phyloP scores from a whole-genome alignment of 306 rosid species.

The Cicer arietinum region DNA sequence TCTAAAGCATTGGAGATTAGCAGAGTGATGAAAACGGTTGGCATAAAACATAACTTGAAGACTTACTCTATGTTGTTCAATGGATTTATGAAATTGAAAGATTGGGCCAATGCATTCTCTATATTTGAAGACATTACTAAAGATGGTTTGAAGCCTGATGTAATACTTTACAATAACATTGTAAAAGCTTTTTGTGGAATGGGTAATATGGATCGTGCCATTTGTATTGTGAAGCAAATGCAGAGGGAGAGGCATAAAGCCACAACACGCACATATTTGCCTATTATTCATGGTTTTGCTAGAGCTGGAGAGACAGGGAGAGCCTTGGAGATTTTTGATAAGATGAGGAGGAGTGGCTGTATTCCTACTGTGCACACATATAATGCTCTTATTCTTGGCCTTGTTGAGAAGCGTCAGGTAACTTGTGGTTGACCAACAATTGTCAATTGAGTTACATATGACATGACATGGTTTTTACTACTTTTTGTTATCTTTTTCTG shows the following conservation, averaged over 20 bases:
- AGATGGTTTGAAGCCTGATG: conserved; percentile 88
- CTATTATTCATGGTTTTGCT: conserved; percentile 91
- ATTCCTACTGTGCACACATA: conserved; percentile 93
- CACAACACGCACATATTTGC: conserved; percentile 88
- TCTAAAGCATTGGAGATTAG: conserved; percentile 85
- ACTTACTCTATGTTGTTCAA: conserved; percentile 95
- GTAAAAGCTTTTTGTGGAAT: conserved; percentile 90
- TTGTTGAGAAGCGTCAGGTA: conserved; percentile 95
- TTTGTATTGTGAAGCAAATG: conserved; percentile 82
- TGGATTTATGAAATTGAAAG: conserved; percentile 89
- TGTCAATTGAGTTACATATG: conserved; percentile 1
- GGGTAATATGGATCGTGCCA: conserved; percentile 94
- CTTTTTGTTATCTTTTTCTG: neutral
- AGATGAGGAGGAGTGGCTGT: conserved; percentile 96
- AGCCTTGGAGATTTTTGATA: conserved; percentile 85
- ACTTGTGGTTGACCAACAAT: conserved; percentile 28
- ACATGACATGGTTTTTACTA: conserved; percentile 7
- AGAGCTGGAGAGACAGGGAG: conserved; percentile 80
- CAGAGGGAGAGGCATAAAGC: conserved; percentile 82
- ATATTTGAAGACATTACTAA: conserved; percentile 77
- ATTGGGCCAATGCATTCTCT: conserved; percentile 96
- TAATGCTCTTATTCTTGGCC: conserved; percentile 95
- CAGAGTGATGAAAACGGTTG: conserved; percentile 71
- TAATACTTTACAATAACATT: conserved; percentile 85
- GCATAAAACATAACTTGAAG: conserved; percentile 91